Base-by-base conservation (phyloP, 192 early-diverging fungal species). In the Coemansia sp. region DNA sequence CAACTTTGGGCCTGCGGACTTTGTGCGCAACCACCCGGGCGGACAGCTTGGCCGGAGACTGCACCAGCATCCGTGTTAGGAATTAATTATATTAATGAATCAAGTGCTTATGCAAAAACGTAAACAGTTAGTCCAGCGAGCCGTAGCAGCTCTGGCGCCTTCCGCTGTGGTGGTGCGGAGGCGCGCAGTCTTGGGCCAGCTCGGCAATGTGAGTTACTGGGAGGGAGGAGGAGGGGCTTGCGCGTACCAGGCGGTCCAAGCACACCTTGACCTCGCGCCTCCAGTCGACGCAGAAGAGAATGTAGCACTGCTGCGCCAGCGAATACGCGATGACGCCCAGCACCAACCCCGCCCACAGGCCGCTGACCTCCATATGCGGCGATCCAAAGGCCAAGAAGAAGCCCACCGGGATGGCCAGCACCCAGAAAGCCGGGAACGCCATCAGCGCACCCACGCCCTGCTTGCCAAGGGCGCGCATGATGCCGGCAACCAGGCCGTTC, bases 331-430 rank as follows among this genome's bases (percentile, higher is more conserved):
- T 68, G 14, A 85, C 75, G 20, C 72, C 91, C 14, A 84, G 60
- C 34, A 81, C 84, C 36, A 90, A 61, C 10, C 88, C 87, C 2
- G 72, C 33, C 87, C 90, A 92, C 20, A 92, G 66, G 9, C 91
- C 91, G 11, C 78, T 73, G 12, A 89, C 78, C 45, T 77, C 65
- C 34, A 76, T 58, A 4, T 60, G 35, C n/a, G 57, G 68, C 4
- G 75, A 58, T 0, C 88, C 88, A 71, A 84, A 71, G 2, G 78
- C 84, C 30, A 87, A 60, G 51, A 84, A 87, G 23, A 86, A 76
- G 16, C 78, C 87, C 11, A 87, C 45, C 4, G 87, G 87, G 6
- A 87, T 21, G 0, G 76, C 87, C 33, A 87, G 24, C 9, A 81
- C 39, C 68, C 86, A 88, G 56, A 87, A 88, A 33, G 82, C 77